Conservation (phyloP, 177 flowering plant species). For the Vitis hybrid region DNA sequence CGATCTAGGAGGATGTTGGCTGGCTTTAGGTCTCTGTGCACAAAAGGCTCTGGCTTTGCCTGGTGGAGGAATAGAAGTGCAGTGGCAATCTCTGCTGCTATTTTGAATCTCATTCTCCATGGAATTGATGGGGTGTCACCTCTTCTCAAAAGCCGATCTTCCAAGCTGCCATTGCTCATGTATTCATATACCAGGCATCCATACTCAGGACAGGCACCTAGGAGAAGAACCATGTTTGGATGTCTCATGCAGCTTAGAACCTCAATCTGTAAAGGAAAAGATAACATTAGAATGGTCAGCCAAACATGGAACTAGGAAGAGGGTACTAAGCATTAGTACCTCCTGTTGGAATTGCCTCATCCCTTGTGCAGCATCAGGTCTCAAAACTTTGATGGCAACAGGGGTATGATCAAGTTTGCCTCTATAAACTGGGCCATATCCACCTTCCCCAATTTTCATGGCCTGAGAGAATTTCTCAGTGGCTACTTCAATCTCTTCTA, state of each 20-base stretch:
- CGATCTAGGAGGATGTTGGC: conserved; percentile 80
- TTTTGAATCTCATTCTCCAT: conserved; percentile 59
- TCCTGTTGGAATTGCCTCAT: conserved; percentile 80
- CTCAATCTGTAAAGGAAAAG: conserved; percentile 50
- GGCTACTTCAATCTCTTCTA: conserved; percentile 73
- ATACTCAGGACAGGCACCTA: conserved; percentile 83
- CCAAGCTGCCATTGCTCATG: conserved; percentile 77
- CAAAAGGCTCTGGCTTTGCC: conserved; percentile 87
- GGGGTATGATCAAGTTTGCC: conserved; percentile 70
- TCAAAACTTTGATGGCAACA: conserved; percentile 73
- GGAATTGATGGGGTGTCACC: conserved; percentile 56
- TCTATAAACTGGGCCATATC: conserved; percentile 82
- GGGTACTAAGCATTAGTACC: conserved; percentile 29
- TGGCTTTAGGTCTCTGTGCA: conserved; percentile 85
- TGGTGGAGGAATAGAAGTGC: conserved; percentile 81
- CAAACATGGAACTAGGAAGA: too few relatives aligned
- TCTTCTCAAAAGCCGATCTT: conserved; percentile 59
- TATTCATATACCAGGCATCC: conserved; percentile 82
- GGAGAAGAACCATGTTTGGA: conserved; percentile 79
- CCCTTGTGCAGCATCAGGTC: conserved; percentile 83
- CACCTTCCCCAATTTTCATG: conserved; percentile 79
- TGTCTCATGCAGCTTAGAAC: conserved; percentile 74
- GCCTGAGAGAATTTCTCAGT: conserved; percentile 43
- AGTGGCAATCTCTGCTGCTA: conserved; percentile 72
- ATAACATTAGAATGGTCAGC: too few relatives aligned